A percentile compares a stretch with the other conserved stretches of the same genome.
Conservation (phyloP, 371 early-diverging fungal species). For the Rhizopus arrhizus region DNA sequence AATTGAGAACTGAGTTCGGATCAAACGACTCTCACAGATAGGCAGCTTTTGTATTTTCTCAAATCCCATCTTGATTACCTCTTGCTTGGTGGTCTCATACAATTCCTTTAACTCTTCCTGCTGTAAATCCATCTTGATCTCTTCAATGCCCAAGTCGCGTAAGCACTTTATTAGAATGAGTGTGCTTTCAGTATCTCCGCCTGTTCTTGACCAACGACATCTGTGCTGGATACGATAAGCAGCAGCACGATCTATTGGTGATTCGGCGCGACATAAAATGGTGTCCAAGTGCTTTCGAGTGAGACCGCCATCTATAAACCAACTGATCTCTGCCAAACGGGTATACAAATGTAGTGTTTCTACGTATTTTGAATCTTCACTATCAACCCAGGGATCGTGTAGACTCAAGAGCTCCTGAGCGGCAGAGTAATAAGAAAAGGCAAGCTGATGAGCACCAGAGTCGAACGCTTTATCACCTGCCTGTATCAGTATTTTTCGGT, state of each 20-base stretch:
- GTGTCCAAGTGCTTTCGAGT: slow-evolving; percentile 31
- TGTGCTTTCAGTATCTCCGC: slow-evolving; percentile 32
- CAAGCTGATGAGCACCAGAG: slow-evolving; percentile 47
- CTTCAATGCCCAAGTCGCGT: slow-evolving; percentile 41
- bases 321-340: slow-evolving; percentile 46
- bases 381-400: slow-evolving; percentile 42
- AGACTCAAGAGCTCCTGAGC: slow-evolving; percentile 33
- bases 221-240: slow-evolving; percentile 49
- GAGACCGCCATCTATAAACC: slow-evolving; percentile 40
- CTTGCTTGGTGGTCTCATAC: slow-evolving; percentile 33
- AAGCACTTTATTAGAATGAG: slow-evolving; percentile 43
- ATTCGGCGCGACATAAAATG: slow-evolving; percentile 39
- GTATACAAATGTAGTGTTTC: slow-evolving; percentile 51
- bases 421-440: slow-evolving; percentile 41
- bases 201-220: slow-evolving; percentile 38
- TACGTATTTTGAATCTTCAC: slow-evolving; percentile 38
- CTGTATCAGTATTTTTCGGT: slow-evolving; percentile 35
- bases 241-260: slow-evolving; percentile 48
- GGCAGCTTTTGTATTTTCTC: slow-evolving; percentile 36
- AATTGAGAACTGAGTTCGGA: slow-evolving; percentile 43
- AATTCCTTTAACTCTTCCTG: slow-evolving; percentile 28
- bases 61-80: slow-evolving; percentile 39
- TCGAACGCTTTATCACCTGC: slow-evolving; percentile 51
- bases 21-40: slow-evolving; percentile 40
- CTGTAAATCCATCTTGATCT: slow-evolving; percentile 29